A percentile compares a stretch with the other conserved stretches of the same genome.
Conservation (phyloP, 768 basidiomycete species). For the Suillus paluster region DNA sequence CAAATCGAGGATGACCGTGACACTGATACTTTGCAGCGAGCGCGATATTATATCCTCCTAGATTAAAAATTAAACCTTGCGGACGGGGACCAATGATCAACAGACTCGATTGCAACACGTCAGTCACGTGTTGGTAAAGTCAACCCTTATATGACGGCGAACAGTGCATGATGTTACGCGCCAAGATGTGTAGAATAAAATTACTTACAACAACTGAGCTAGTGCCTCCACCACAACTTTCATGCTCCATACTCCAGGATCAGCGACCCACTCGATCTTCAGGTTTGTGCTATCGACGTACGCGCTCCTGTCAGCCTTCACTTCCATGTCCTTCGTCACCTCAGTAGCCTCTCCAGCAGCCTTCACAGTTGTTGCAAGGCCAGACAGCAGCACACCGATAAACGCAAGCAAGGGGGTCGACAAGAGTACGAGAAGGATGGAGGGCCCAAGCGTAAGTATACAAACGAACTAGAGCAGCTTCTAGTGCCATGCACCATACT, state of each 20-base stretch:
- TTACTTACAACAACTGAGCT: constrained; percentile 8
- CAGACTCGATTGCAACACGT: no score
- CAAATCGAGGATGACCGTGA: no score
- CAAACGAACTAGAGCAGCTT: constrained; percentile 61
- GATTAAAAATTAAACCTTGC: no score
- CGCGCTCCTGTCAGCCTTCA: constrained; percentile 87
- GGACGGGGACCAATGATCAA: no score
- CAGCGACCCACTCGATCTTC: constrained; percentile 64
- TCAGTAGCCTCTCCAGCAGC: constrained; percentile 72
- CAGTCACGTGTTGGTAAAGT: neutral
- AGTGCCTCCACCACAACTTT: constrained; percentile 71
- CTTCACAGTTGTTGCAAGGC: constrained; percentile 56
- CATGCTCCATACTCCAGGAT: constrained; percentile 94
- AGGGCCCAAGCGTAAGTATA: constrained; percentile 89
- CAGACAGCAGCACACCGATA: constrained; percentile 41
- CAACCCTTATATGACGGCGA: neutral
- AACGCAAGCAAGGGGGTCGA: constrained; percentile 92
- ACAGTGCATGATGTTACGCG: neutral
- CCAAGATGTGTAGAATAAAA: neutral
- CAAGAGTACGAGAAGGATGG: constrained; percentile 86
- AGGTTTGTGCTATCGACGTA: constrained; percentile 79
- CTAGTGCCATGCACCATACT: constrained; percentile 66
- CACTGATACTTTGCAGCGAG: no score
- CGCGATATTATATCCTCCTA: no score
- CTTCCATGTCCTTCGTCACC: constrained; percentile 72